Evolutionary conservation across 208 protist genomes (phyloP).

Genomic region (Porcisia hertigi): DNA sequence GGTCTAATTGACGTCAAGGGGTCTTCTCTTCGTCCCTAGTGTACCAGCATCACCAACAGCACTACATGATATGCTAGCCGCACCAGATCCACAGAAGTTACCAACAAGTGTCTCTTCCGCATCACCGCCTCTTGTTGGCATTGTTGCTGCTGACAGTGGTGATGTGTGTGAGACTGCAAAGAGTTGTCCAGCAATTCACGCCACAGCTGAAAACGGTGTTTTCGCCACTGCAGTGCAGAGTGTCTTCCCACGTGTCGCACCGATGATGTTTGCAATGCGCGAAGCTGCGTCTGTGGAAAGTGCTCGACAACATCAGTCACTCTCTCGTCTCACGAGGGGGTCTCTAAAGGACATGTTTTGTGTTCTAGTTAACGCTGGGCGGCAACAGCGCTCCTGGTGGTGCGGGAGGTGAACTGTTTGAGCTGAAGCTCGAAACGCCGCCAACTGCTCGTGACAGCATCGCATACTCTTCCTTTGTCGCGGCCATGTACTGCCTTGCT

Average conservation of each 20-base stretch:
- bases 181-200: slow-evolving; percentile 37
- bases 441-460: slow-evolving; percentile 28
- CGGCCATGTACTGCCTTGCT: slow-evolving; percentile 51
- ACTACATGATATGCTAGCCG: not conserved
- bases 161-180: slow-evolving; percentile 32
- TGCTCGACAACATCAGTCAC: slow-evolving; percentile 37
- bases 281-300: slow-evolving; percentile 46
- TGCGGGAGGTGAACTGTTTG: not conserved
- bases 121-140: not conserved
- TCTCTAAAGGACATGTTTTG: slow-evolving; percentile 46
- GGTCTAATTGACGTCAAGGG: not conserved
- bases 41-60: not conserved
- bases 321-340: slow-evolving; percentile 52
- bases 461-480: slow-evolving; percentile 31
- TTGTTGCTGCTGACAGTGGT: slow-evolving; percentile 7
- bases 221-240: slow-evolving; percentile 21
- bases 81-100: not conserved
- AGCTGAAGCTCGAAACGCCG: not conserved
- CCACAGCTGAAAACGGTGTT: slow-evolving; percentile 44
- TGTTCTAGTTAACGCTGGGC: slow-evolving; percentile 27
- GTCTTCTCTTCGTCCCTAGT: not conserved
- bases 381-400: not conserved
- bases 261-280: slow-evolving; percentile 37
- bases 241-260: not conserved
- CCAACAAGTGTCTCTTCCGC: not conserved